These are phyloP conservation scores for Eutrema japonicum DNA, from an alignment of 345 rosid genomes.

Conservation along the genomic window DNA sequence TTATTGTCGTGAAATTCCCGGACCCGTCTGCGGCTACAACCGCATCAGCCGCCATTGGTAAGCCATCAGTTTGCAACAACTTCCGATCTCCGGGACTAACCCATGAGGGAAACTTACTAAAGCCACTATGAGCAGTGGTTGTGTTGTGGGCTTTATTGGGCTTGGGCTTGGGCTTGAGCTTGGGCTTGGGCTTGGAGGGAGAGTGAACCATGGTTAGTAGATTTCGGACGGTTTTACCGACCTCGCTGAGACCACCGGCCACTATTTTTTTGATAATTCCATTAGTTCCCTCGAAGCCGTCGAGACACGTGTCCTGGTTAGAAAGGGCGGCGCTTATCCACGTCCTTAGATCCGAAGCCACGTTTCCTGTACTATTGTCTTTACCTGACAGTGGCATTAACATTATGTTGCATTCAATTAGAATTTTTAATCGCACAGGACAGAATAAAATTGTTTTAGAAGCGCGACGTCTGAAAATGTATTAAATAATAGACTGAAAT, in stretches of 20 bases:
- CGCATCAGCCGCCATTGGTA: conserved; percentile 44
- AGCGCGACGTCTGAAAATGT: too few relatives aligned
- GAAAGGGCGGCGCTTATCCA: conserved; percentile 84
- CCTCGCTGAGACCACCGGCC: conserved; percentile 57
- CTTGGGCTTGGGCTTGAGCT: conserved; percentile 21
- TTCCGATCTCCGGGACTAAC: conserved; percentile 58
- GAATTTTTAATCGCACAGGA: not conserved
- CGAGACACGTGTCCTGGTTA: conserved; percentile 80
- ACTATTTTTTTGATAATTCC: conserved; percentile 55
- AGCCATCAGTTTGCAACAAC: conserved; percentile 50
- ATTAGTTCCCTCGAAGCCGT: conserved; percentile 72
- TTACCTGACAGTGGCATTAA: conserved; percentile 51
- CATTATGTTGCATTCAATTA: conserved; percentile 8
- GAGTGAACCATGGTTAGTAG: conserved; percentile 63
- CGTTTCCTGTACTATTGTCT: conserved; percentile 66
- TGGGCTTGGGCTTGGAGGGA: conserved; percentile 27
- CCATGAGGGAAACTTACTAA: conserved; percentile 63
- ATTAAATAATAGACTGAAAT: too few relatives aligned
- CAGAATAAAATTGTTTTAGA: too few relatives aligned
- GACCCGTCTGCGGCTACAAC: conserved; percentile 79
- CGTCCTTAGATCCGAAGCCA: conserved; percentile 68
- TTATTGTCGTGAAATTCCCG: conserved; percentile 63
- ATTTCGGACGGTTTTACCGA: conserved; percentile 51
- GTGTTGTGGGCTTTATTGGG: conserved; percentile 4
- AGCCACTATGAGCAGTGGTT: conserved; percentile 24